Conservation (phyloP, 805 yeast species). For the Candida boidinii region DNA sequence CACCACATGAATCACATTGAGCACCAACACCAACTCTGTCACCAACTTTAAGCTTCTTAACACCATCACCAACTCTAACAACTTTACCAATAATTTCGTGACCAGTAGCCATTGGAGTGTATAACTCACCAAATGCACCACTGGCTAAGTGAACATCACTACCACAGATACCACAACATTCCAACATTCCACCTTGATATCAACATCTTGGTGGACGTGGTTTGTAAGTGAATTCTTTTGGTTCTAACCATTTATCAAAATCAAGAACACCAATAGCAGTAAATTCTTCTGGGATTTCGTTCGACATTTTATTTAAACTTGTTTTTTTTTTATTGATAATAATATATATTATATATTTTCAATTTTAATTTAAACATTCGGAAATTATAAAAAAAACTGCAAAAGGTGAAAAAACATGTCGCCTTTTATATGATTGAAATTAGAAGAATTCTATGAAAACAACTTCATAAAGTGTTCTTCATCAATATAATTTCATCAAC, state of each 20-base stretch:
- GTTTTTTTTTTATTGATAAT: too few relatives aligned
- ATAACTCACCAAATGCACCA: constrained; percentile 31
- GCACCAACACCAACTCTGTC: constrained; percentile 49
- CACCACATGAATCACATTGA: constrained; percentile 27
- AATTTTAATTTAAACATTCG: too few relatives aligned
- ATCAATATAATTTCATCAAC: too few relatives aligned
- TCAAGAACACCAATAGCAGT: constrained; percentile 9
- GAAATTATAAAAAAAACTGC: too few relatives aligned
- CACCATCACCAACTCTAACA: constrained; percentile 28
- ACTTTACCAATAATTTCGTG: constrained; percentile 40
- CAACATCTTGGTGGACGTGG: constrained; percentile 16
- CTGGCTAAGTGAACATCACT: constrained; percentile 40
- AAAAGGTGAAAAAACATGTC: too few relatives aligned
- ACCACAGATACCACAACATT: constrained; percentile 43
- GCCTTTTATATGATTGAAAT: too few relatives aligned
- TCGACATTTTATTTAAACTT: too few relatives aligned
- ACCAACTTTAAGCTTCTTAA: constrained; percentile 31
- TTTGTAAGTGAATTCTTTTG: constrained; percentile 5
- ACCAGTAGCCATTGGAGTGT: constrained; percentile 26
- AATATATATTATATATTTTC: too few relatives aligned
- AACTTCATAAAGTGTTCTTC: too few relatives aligned
- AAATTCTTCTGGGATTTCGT: constrained; percentile 3
- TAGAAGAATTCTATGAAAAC: too few relatives aligned
- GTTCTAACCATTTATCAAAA: constrained; percentile 5
- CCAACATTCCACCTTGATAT: constrained; percentile 31